Evolutionary conservation across 1,284 basidiomycete species (phyloP), one percentile per base, ranked within the genome.

Genomic region (Neolentinus lepideus): DNA sequence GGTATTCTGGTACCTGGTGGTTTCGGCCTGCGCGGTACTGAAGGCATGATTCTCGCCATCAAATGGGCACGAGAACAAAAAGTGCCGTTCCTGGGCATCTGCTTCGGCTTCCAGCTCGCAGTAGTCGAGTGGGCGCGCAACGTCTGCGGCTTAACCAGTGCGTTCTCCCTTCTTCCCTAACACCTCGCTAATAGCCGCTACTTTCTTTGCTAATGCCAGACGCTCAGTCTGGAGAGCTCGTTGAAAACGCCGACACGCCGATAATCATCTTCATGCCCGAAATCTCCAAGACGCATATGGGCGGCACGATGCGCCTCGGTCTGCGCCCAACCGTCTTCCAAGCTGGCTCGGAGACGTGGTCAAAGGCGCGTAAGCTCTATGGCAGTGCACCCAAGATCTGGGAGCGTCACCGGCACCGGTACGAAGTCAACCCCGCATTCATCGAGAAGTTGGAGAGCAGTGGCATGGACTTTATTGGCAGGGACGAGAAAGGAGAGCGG

Each of bases 241-340:
- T 81, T 47, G 59, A 73, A 1, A 69, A 79, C 2, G 70, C 81
- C 1, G 72, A 78, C 31, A 77, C 92, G 61, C 91, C 90, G 0
- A 81, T 95, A 56, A 81, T 99, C 71, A 83, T 98, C 63, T 99
- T 96, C 81, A 99, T 99, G 96, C 96, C 96, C 27, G 96, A 99
- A 71, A 92, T 99, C 63, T 97, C 94, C 48, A 92, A 91, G 68
- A 98, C 95, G 6, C 94, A 99, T 63, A 92, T 99, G 81, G 96
- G 96, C 55, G 96, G 96, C 26, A 99, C 96, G 22, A 99, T 99
- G 96, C 88, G 96, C 21, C 82, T 98, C 14, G 96, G 96, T 22
- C 78, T 99, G 53, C 85, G 96, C 21, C 94, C 97, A 3, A 98
- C 96, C 2, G 80, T 98, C 54, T 98, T 99, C 69, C 81, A 88